Percentiles rank a stretch among this genome's conserved stretches.
phyloP scores from a whole-genome alignment of 2,329 filamentous ascomycete species.

The Pseudopithomyces chartarum region DNA sequence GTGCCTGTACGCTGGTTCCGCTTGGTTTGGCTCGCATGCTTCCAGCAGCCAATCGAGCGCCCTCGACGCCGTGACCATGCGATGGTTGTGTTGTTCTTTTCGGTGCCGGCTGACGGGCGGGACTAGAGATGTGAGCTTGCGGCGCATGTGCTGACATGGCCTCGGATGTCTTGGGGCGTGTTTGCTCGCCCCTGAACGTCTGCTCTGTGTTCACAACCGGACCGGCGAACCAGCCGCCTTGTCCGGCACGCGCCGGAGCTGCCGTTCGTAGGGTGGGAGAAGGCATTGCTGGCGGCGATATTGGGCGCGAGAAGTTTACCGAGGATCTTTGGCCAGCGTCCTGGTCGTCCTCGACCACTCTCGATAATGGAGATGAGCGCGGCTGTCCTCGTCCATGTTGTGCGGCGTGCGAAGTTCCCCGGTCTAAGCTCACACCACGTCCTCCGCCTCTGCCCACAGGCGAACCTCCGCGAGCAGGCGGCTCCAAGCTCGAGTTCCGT shows the following conservation, averaged over 20 bases:
- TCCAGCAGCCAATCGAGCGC: conserved; percentile 53
- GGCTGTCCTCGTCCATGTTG: conserved; percentile 28
- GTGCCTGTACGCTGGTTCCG: conserved; percentile 51
- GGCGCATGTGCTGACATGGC: conserved; percentile 25
- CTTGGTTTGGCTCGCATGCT: conserved; percentile 57
- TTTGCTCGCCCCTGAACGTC: conserved; percentile 32
- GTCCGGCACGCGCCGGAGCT: conserved; percentile 16
- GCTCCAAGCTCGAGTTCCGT: conserved; percentile 57
- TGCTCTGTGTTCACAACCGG: conserved; percentile 41
- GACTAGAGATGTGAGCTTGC: conserved; percentile 42
- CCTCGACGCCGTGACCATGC: conserved; percentile 42
- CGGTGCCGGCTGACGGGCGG: conserved; percentile 45
- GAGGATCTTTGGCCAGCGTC: conserved; percentile 50
- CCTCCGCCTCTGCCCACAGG: conserved; percentile 45
- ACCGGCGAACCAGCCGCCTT: conserved; percentile 46
- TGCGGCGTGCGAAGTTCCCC: conserved; percentile 23
- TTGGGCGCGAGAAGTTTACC: conserved; percentile 62
- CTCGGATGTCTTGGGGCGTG: conserved; percentile 34
- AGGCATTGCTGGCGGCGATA: conserved; percentile 50
- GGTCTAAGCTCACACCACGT: conserved; percentile 49
- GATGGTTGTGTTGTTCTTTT: conserved; percentile 48
- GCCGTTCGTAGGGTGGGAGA: conserved; percentile 15
- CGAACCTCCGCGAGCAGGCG: conserved; percentile 53
- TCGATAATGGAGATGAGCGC: conserved; percentile 42
- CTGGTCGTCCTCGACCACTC: conserved; percentile 51